phyloP scores from a whole-genome alignment of 345 rosid genomes.

The Abelmoschus esculentus region DNA sequence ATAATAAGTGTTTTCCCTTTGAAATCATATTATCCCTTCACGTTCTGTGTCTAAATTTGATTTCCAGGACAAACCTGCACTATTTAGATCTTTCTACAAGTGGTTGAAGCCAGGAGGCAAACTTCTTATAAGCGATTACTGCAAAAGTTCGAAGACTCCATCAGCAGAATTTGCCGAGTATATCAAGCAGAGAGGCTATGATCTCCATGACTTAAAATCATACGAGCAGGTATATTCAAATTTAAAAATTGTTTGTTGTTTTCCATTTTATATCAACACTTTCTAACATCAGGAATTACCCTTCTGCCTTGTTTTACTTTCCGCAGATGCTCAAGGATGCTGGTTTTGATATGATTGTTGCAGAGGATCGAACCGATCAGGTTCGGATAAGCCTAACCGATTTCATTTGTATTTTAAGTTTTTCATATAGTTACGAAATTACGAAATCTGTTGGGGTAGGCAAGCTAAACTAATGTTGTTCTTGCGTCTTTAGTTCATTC shows the following conservation, averaged over 20 bases:
- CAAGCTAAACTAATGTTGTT: not conserved
- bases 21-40: not conserved
- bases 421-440: not conserved
- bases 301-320: not conserved
- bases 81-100: conserved; percentile 76
- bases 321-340: conserved; percentile 75
- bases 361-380: conserved; percentile 84
- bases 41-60: not conserved
- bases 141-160: conserved; percentile 65
- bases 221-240: conserved; percentile 64
- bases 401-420: not conserved
- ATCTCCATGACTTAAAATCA: conserved; percentile 71
- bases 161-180: conserved; percentile 61
- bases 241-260: conserved; percentile 11
- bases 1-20: not conserved
- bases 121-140: conserved; percentile 85
- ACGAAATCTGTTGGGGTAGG: not conserved
- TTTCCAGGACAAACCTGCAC: conserved; percentile 83
- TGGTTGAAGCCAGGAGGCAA: conserved; percentile 96
- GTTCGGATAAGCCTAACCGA: conserved; percentile 19
- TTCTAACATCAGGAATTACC: not conserved
- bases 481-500: conserved; percentile 51
- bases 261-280: not conserved
- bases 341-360: conserved; percentile 68
- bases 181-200: conserved; percentile 87